Base-by-base conservation (phyloP, 2,329 filamentous ascomycete genomes). In the Cladosporium velox region DNA sequence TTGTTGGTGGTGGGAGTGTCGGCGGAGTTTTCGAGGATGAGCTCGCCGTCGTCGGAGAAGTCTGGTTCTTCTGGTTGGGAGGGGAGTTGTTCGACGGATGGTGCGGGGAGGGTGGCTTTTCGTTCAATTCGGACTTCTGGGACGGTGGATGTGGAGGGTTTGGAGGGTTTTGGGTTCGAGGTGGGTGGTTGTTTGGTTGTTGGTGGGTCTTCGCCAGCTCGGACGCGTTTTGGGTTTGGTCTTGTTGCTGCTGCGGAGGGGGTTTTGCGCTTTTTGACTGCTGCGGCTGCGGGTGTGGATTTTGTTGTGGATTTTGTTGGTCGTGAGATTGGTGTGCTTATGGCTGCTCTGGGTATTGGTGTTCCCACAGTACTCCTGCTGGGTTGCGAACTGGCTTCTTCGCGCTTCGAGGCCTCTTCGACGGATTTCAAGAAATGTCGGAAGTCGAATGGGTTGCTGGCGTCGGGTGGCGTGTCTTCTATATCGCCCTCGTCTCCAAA, bases 401-500 rank as follows among this genome's bases (percentile, higher is more conserved):
- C 35, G 65, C 59, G 59, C 66, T 69, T 26, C 55, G 68, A n/a
- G 51, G 44, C 15, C 65, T 65, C 34, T 74, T 64, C 34, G 26
- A 64, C 61, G 3, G 61, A 55, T 34, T 59, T 75, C 41, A 84
- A 69, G 70, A 81, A 83, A 65, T 83, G 81, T n/a, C 82, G 73
- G 70, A 79, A 83, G 70, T 84, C 82, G 71, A 79, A 84, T 0
- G 82, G 82, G 67, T 84, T 84, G 68, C 74, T 70, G 4, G 77
- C 72, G 41, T 83, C 82, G 0, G 79, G 75, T 18, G 78, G 75
- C 21, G 66, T 67, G 18, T 74, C 76, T 28, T 74, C 75, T 14
- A 77, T 75, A 12, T 78, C 76, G 15, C 77, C 70, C 6, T 71
- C 70, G 1, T 78, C 76, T 11, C 74, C 73, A n/a, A 72, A 69